Evolutionary conservation across 768 basidiomycete genomes (phyloP).

Genomic region (Podaxis sp.): DNA sequence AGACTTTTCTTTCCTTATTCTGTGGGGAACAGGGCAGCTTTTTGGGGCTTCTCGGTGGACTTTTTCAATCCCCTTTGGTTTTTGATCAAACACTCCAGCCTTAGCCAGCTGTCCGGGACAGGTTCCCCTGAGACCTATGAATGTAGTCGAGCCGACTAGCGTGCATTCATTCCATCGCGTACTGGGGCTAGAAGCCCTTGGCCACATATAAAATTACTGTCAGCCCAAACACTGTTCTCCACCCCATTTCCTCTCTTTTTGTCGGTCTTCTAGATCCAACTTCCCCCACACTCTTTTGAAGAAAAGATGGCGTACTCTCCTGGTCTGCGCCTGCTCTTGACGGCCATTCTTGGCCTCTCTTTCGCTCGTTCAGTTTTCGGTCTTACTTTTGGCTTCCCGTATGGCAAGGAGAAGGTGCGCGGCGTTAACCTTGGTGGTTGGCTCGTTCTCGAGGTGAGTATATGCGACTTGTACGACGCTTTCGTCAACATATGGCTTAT

Average conservation of each 20-base stretch:
- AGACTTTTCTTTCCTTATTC: too few species aligned
- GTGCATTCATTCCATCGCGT: background rate
- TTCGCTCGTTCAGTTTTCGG: conserved; percentile 24
- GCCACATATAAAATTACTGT: background rate
- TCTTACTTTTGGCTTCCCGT: conserved; percentile 59
- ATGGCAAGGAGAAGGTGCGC: conserved; percentile 69
- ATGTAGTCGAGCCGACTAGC: background rate
- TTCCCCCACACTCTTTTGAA: conserved; percentile 6
- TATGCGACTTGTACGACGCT: conserved; percentile 11
- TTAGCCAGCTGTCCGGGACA: background rate
- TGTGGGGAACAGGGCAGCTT: too few species aligned
- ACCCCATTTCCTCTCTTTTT: background rate
- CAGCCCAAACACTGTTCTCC: background rate
- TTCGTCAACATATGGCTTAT: background rate
- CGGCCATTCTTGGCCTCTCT: conserved; percentile 18
- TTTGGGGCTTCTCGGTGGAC: background rate
- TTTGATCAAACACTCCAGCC: background rate
- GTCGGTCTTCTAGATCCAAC: conserved; percentile 12
- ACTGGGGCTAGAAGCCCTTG: background rate
- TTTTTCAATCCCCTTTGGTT: background rate
- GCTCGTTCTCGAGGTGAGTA: conserved; percentile 46
- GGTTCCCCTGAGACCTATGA: background rate
- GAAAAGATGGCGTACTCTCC: conserved; percentile 6
- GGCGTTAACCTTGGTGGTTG: conserved; percentile 80
- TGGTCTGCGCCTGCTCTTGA: conserved; percentile 14